A percentile compares a stretch with the other conserved stretches of the same genome.
phyloP scores from a whole-genome alignment of 306 rosid species.

The Abrus precatorius region DNA sequence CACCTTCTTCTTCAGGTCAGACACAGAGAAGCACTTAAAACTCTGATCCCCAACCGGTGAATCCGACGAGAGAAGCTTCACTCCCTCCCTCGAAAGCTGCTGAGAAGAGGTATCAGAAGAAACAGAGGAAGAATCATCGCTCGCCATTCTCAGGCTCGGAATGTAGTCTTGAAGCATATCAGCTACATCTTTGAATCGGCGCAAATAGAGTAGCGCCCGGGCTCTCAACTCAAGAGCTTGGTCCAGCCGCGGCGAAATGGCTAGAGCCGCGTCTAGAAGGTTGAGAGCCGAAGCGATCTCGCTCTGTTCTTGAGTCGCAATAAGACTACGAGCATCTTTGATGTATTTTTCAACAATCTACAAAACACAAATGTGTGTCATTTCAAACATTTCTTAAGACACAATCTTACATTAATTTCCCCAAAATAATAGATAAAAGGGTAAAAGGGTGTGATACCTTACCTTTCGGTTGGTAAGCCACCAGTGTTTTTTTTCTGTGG shows the following conservation, averaged over 20 bases:
- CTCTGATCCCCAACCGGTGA: slow-evolving; percentile 61
- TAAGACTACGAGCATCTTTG: slow-evolving; percentile 77
- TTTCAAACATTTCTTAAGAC: too few species aligned
- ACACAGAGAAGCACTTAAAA: slow-evolving; percentile 95
- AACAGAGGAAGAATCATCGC: slow-evolving; percentile 66
- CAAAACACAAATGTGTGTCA: not conserved
- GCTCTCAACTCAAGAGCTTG: slow-evolving; percentile 90
- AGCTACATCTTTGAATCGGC: slow-evolving; percentile 89
- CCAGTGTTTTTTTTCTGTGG: slow-evolving; percentile 89
- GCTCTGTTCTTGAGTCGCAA: slow-evolving; percentile 74
- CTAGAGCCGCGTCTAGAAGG: slow-evolving; percentile 84
- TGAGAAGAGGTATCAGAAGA: slow-evolving; percentile 67
- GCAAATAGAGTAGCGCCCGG: slow-evolving; percentile 72
- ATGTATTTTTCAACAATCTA: slow-evolving; percentile 85
- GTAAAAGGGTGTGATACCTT: not conserved
- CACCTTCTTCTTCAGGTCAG: slow-evolving; percentile 91
- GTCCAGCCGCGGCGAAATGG: slow-evolving; percentile 77
- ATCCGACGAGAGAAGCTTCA: slow-evolving; percentile 76
- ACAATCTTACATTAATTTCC: too few species aligned
- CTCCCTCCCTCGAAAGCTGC: slow-evolving; percentile 72
- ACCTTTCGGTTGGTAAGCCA: slow-evolving; percentile 95
- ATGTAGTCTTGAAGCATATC: slow-evolving; percentile 95
- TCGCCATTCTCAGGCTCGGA: slow-evolving; percentile 82
- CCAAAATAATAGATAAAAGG: too few species aligned
- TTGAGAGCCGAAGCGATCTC: slow-evolving; percentile 74